Percentiles rank a stretch among this genome's conserved stretches.
Evolutionary conservation across 2,329 filamentous ascomycete genomes (phyloP).

Genomic region (Apiospora hydei): DNA sequence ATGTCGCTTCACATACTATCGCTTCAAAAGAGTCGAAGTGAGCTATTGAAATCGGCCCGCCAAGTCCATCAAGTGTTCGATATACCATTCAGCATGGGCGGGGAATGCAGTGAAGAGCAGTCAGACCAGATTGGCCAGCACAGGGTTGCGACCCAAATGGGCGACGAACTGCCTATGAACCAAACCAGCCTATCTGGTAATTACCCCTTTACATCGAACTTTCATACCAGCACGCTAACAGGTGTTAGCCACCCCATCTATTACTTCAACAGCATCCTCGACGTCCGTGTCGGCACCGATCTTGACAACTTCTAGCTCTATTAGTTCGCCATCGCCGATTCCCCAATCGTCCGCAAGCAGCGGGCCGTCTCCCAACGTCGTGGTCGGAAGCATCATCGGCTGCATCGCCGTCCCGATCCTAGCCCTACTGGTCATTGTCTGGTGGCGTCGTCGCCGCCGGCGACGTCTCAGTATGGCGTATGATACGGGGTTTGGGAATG

Average conservation of each 20-base stretch:
- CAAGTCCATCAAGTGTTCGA: background rate
- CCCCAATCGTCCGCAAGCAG: background rate
- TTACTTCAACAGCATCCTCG: background rate
- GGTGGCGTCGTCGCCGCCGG: background rate
- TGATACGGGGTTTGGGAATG: background rate
- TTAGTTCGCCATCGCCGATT: background rate
- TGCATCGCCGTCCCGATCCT: slow-evolving; percentile 8
- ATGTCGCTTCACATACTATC: background rate
- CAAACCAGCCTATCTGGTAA: background rate
- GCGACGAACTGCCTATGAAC: background rate
- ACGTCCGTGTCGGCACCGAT: background rate
- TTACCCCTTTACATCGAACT: background rate
- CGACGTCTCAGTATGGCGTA: background rate
- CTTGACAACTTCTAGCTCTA: background rate
- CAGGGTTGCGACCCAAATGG: background rate
- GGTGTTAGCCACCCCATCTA: background rate
- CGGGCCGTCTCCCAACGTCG: background rate
- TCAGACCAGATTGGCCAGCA: background rate
- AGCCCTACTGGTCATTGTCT: slow-evolving; percentile 15
- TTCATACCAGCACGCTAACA: background rate
- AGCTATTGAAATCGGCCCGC: background rate
- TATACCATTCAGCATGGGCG: background rate
- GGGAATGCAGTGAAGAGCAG: no score
- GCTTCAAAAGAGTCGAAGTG: background rate
- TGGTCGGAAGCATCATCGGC: slow-evolving; percentile 22